These are phyloP conservation scores for Angomonas ambiguus DNA, from an alignment of 208 protist species.

Conservation along the genomic window DNA sequence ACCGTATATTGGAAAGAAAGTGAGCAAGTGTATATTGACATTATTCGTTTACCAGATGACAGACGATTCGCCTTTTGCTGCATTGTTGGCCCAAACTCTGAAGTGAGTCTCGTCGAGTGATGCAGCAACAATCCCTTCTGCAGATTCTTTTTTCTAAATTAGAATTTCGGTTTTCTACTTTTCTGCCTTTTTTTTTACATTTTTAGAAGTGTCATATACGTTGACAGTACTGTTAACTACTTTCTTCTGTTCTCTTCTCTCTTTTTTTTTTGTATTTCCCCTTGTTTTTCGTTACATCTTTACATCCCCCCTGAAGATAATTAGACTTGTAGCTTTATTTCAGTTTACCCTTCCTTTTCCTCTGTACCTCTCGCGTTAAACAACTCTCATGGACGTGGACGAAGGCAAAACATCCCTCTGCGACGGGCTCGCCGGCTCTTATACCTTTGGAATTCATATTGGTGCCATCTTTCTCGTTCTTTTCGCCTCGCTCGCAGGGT, in stretches of 20 bases:
- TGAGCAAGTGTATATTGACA: conserved; percentile 38
- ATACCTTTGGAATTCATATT: conserved; percentile 44
- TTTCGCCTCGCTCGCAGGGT: conserved; percentile 33
- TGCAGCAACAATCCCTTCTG: no score
- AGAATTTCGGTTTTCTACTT: no score
- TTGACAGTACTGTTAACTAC: background rate
- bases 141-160: no score
- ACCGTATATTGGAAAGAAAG: conserved; percentile 51
- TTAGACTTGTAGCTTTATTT: no score
- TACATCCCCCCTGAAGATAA: no score
- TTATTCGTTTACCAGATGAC: conserved; percentile 41
- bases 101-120: conserved; percentile 42
- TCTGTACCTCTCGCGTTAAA: no score
- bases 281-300: no score
- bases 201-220: background rate
- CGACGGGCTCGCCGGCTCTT: conserved; percentile 22
- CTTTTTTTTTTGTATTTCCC: no score
- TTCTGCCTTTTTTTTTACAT: background rate
- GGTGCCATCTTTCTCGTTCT: conserved; percentile 44
- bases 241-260: background rate
- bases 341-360: no score
- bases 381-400: background rate
- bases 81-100: conserved; percentile 35
- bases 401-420: conserved; percentile 23
- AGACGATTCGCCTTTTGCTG: conserved; percentile 44